Evolutionary conservation across 768 basidiomycete genomes (phyloP).

Genomic region (Collybia mongolica): DNA sequence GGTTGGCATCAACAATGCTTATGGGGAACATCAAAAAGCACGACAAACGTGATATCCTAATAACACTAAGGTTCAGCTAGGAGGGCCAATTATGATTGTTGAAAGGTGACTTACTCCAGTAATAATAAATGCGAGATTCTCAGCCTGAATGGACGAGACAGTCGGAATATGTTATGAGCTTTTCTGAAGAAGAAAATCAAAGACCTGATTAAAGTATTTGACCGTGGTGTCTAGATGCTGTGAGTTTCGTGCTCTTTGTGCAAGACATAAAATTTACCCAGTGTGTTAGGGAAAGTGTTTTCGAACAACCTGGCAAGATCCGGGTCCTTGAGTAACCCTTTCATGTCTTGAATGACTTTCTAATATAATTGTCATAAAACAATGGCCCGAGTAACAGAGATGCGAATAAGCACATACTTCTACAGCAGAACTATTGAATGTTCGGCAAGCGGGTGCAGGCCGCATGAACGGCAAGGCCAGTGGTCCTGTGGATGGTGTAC

Average conservation of each 20-base stretch:
- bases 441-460: constrained; percentile 65
- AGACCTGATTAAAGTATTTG: constrained; percentile 67
- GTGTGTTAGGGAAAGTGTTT: constrained; percentile 81
- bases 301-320: constrained; percentile 79
- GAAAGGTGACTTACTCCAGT: constrained; percentile 54
- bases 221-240: constrained; percentile 66
- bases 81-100: background rate
- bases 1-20: constrained; percentile 5
- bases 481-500: constrained; percentile 56
- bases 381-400: background rate
- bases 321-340: constrained; percentile 65
- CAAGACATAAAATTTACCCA: constrained; percentile 43
- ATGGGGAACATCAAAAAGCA: background rate
- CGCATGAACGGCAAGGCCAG: constrained; percentile 72
- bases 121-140: constrained; percentile 79
- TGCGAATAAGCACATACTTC: constrained; percentile 49
- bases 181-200: background rate
- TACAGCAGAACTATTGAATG: constrained; percentile 73
- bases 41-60: constrained; percentile 71
- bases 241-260: background rate
- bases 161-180: background rate
- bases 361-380: constrained; percentile 21
- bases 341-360: constrained; percentile 79
- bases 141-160: constrained; percentile 33
- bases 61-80: background rate